phyloP scores from a whole-genome alignment of 345 rosid genomes.

The Camelina neglecta region DNA sequence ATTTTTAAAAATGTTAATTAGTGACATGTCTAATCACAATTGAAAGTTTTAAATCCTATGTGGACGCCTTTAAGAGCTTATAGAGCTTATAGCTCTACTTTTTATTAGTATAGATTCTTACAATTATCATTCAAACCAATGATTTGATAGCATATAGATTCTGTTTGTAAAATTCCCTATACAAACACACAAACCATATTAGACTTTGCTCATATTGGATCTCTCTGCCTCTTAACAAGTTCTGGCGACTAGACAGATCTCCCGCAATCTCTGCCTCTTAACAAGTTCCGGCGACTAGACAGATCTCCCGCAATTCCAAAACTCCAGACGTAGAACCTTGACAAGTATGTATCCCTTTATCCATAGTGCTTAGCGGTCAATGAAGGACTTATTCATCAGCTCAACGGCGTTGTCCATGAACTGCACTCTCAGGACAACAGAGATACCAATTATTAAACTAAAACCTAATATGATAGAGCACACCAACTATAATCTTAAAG shows the following conservation, averaged over 20 bases:
- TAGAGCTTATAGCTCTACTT: too few species aligned
- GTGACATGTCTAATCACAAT: too few species aligned
- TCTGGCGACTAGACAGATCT: slow-evolving; percentile 23
- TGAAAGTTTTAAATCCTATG: too few species aligned
- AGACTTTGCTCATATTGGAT: slow-evolving; percentile 29
- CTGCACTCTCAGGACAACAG: slow-evolving; percentile 53
- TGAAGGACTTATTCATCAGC: slow-evolving; percentile 88
- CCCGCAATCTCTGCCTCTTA: slow-evolving; percentile 1
- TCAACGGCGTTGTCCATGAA: slow-evolving; percentile 85
- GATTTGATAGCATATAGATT: slow-evolving; percentile 14
- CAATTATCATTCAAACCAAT: slow-evolving; percentile 22
- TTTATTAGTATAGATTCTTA: neutral
- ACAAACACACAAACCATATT: slow-evolving; percentile 23
- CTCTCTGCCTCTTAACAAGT: slow-evolving; percentile 31
- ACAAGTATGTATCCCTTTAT: neutral
- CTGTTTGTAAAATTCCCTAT: slow-evolving; percentile 25
- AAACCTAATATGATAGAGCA: neutral
- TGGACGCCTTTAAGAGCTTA: too few species aligned
- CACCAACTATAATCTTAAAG: neutral
- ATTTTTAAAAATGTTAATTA: too few species aligned
- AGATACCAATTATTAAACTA: slow-evolving; percentile 1
- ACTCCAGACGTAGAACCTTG: slow-evolving; percentile 25
- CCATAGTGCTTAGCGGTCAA: slow-evolving; percentile 58
- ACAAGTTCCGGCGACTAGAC: slow-evolving; percentile 25
- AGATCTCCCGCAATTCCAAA: slow-evolving; percentile 35